These are phyloP conservation scores for Athelia sp. DNA, from an alignment of 1,284 basidiomycete genomes.

Conservation along the genomic window DNA sequence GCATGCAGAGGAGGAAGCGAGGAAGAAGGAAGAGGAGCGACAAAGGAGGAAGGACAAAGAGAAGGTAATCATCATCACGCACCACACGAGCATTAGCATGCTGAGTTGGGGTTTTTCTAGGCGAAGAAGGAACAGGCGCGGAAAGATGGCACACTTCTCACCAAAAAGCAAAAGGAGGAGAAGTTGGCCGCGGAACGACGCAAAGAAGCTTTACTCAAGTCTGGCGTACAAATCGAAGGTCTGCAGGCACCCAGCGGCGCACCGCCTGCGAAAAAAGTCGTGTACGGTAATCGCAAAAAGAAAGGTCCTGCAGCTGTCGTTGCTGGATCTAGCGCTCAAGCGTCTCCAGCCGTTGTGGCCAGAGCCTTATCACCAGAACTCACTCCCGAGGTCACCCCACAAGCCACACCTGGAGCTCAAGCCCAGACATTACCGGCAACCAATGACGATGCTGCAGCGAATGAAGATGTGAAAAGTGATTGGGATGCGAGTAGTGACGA, in stretches of 20 bases:
- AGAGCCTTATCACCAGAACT: slow-evolving; percentile 49
- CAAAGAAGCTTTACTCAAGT: slow-evolving; percentile 85
- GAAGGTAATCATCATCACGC: slow-evolving; percentile 48
- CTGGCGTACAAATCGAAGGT: slow-evolving; percentile 89
- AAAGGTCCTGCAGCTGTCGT: slow-evolving; percentile 43
- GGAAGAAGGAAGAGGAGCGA: slow-evolving; percentile 77
- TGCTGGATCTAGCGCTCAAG: slow-evolving; percentile 28
- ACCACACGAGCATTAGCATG: slow-evolving; percentile 2
- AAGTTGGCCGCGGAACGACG: slow-evolving; percentile 88
- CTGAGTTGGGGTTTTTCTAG: slow-evolving; percentile 32
- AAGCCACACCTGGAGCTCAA: slow-evolving; percentile 18
- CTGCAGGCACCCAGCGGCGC: slow-evolving; percentile 54
- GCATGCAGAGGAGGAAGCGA: slow-evolving; percentile 71
- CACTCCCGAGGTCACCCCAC: slow-evolving; percentile 25
- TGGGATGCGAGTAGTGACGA: slow-evolving; percentile 78
- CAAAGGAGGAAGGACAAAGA: slow-evolving; percentile 86
- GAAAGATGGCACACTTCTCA: slow-evolving; percentile 88
- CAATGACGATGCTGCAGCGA: slow-evolving; percentile 13
- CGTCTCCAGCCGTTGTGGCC: slow-evolving; percentile 46
- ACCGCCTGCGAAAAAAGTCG: slow-evolving; percentile 58
- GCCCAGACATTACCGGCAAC: slow-evolving; percentile 11
- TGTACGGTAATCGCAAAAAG: slow-evolving; percentile 79
- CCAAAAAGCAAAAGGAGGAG: slow-evolving; percentile 96
- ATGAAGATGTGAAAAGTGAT: slow-evolving; percentile 62
- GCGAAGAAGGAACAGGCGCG: slow-evolving; percentile 80